A percentile compares a stretch with the other conserved stretches of the same genome.
Evolutionary conservation across 2,329 filamentous ascomycete genomes (phyloP).

Genomic region (Neospermospora avenae): DNA sequence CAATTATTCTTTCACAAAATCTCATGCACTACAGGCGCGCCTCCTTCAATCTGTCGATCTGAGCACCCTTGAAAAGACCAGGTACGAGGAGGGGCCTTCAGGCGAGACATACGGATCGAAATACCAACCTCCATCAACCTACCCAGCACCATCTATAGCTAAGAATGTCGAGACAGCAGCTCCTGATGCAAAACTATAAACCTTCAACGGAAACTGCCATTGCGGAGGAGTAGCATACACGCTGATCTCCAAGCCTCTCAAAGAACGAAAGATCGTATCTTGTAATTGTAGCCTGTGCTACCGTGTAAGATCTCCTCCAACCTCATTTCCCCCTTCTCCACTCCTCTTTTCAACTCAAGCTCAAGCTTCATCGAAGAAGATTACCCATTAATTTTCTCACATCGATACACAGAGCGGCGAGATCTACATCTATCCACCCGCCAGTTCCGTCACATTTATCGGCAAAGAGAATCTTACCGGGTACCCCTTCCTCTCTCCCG

Average conservation of each 20-base stretch:
- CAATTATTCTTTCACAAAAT: neutral
- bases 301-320: conserved; percentile 20
- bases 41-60: neutral
- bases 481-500: conserved; percentile 20
- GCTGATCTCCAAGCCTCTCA: conserved; percentile 19
- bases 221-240: conserved; percentile 28
- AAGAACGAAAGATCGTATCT: conserved; percentile 15
- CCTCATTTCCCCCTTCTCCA: too few relatives aligned
- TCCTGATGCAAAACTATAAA: neutral
- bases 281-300: conserved; percentile 32
- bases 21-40: neutral
- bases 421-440: conserved; percentile 22
- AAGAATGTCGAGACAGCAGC: neutral
- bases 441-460: conserved; percentile 6
- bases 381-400: neutral
- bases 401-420: conserved; percentile 27
- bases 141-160: neutral
- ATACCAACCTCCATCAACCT: neutral
- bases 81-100: neutral
- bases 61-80: neutral
- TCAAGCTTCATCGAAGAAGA: neutral
- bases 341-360: neutral
- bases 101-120: neutral
- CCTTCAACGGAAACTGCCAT: conserved; percentile 30
- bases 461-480: conserved; percentile 17